Conservation (phyloP, 768 basidiomycete species). For the Pleurotus cornucopiae region DNA sequence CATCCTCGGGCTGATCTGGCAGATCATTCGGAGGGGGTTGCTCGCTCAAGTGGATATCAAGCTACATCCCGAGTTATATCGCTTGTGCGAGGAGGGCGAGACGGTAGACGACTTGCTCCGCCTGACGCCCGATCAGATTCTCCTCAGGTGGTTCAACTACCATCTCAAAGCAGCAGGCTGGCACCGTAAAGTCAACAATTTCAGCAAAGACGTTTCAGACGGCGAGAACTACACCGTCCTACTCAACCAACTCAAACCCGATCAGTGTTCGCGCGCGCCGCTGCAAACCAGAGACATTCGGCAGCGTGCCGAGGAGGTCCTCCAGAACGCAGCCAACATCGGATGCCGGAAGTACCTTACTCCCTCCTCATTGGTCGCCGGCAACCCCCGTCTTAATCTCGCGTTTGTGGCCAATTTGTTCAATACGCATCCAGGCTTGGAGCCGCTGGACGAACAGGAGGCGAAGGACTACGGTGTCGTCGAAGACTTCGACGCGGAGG, state of each 20-base stretch:
- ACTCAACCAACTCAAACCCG: conserved; percentile 92
- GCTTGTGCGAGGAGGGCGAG: conserved; percentile 95
- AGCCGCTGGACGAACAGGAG: conserved; percentile 90
- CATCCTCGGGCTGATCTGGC: conserved; percentile 98
- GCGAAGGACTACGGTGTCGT: conserved; percentile 85
- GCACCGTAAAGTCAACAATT: conserved; percentile 92
- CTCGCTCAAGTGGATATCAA: conserved; percentile 97
- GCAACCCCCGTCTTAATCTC: conserved; percentile 96
- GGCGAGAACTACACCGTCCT: conserved; percentile 98
- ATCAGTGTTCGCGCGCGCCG: conserved; percentile 86
- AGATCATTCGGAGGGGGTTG: conserved; percentile 91
- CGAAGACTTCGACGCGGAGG: conserved; percentile 98
- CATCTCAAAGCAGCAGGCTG: conserved; percentile 95
- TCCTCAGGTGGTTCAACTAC: conserved; percentile 99
- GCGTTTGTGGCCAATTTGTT: conserved; percentile 98
- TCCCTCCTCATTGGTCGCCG: conserved; percentile 83
- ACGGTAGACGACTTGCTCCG: conserved; percentile 93
- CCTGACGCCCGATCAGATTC: conserved; percentile 94
- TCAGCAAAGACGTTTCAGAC: conserved; percentile 95
- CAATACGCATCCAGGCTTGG: conserved; percentile 95
- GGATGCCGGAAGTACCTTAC: conserved; percentile 96
- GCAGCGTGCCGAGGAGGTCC: conserved; percentile 86
- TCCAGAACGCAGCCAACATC: conserved; percentile 91
- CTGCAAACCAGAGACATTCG: conserved; percentile 81
- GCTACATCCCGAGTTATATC: conserved; percentile 93